phyloP scores from a whole-genome alignment of 192 early-diverging fungal species.

The Backusella tarrabulga region DNA sequence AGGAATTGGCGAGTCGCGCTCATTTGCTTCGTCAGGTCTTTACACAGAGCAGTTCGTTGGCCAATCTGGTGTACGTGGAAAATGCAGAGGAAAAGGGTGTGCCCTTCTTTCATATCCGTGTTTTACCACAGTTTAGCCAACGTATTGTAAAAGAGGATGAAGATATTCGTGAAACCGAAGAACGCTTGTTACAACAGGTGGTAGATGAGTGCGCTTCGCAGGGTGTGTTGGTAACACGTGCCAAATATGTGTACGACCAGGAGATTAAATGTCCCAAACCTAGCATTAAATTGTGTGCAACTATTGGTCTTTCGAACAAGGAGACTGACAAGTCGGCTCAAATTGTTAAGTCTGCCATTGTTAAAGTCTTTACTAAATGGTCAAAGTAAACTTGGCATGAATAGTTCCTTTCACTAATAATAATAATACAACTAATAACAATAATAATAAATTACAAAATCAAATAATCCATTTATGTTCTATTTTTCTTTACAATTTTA shows the following conservation, averaged over 20 bases:
- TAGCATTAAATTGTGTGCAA: constrained; percentile 81
- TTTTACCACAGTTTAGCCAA: constrained; percentile 42
- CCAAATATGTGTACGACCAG: constrained; percentile 85
- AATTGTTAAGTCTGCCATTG: constrained; percentile 71
- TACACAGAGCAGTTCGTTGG: constrained; percentile 20
- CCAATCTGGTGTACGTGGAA: constrained; percentile 18
- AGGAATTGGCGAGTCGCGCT: constrained; percentile 62
- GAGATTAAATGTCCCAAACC: constrained; percentile 74
- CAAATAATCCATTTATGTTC: background rate
- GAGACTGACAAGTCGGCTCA: constrained; percentile 84
- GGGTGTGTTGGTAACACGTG: constrained; percentile 82
- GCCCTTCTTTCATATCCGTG: constrained; percentile 78
- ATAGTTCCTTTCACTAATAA: background rate
- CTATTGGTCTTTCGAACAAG: constrained; percentile 73
- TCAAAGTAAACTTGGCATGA: constrained; percentile 10
- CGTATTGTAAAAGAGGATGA: constrained; percentile 15
- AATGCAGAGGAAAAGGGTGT: constrained; percentile 18
- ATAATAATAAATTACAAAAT: background rate
- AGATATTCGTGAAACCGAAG: constrained; percentile 64
- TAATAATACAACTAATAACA: background rate
- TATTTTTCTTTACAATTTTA: background rate
- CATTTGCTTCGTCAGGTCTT: constrained; percentile 49
- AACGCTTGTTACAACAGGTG: constrained; percentile 74
- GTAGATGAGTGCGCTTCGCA: constrained; percentile 76
- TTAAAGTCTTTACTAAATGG: constrained; percentile 49